Percentiles rank a stretch among this genome's conserved stretches.
These are phyloP conservation scores for Physcia stellaris DNA, from an alignment of 495 filamentous ascomycete genomes.

Conservation along the genomic window DNA sequence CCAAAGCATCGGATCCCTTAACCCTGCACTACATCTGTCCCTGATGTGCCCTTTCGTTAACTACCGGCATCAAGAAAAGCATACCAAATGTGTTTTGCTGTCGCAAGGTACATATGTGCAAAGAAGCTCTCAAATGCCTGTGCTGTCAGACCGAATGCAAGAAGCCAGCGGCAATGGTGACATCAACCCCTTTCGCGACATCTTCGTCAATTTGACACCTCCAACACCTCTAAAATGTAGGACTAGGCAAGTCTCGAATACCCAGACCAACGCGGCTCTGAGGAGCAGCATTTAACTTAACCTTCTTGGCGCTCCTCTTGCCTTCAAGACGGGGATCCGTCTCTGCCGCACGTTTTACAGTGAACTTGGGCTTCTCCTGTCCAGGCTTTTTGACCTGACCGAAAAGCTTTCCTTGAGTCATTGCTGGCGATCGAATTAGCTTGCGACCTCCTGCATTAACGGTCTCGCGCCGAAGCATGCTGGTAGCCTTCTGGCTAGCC, in stretches of 20 bases:
- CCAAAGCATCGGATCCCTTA: too few species aligned
- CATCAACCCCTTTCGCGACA: too few species aligned
- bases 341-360: constrained; percentile 46
- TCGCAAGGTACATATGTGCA: too few species aligned
- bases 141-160: too few species aligned
- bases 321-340: constrained; percentile 27
- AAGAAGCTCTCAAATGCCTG: too few species aligned
- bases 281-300: constrained; percentile 31
- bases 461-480: constrained; percentile 31
- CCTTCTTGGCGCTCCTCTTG: constrained; percentile 43
- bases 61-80: too few species aligned
- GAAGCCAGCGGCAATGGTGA: too few species aligned
- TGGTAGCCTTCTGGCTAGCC: constrained; percentile 35
- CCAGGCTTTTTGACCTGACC: constrained; percentile 49
- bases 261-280: constrained; percentile 46
- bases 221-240: background rate
- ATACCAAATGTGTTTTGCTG: too few species aligned
- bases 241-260: constrained; percentile 32
- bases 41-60: too few species aligned
- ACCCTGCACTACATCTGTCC: too few species aligned
- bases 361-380: constrained; percentile 22
- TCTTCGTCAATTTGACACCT: too few species aligned
- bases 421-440: constrained; percentile 20
- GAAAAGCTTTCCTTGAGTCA: constrained; percentile 55
- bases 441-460: constrained; percentile 19